phyloP scores from a whole-genome alignment of 192 early-diverging fungal species.

The Backusella tuberculispora region DNA sequence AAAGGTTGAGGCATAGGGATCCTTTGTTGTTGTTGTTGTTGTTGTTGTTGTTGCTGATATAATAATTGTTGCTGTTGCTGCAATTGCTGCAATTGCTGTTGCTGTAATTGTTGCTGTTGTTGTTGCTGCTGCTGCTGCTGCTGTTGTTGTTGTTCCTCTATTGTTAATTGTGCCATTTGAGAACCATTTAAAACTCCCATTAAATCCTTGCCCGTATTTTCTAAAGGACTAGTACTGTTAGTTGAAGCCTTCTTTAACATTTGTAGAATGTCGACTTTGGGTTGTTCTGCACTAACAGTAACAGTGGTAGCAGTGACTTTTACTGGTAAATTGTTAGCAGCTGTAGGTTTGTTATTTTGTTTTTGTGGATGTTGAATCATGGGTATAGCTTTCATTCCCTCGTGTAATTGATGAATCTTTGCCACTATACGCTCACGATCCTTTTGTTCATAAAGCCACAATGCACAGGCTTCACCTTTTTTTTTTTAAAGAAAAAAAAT shows the following conservation, averaged over 20 bases:
- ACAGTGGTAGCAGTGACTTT: not conserved
- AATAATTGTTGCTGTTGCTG: conserved; percentile 9
- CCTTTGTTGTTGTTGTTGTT: conserved; percentile 14
- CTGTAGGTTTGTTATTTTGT: not conserved
- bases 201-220: not conserved
- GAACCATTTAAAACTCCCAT: not conserved
- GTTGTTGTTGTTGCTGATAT: conserved; percentile 16
- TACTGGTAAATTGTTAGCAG: too few relatives aligned
- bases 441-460: conserved; percentile 78
- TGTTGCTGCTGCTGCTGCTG: conserved; percentile 2
- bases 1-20: not conserved
- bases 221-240: not conserved
- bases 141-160: not conserved
- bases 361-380: not conserved
- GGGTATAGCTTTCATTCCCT: conserved; percentile 23
- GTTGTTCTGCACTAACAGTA: not conserved
- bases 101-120: not conserved
- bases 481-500: too few relatives aligned
- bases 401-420: conserved; percentile 35
- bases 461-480: conserved; percentile 64
- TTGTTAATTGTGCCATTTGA: not conserved
- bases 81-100: not conserved
- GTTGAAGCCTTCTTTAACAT: conserved; percentile 27
- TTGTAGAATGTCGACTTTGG: conserved; percentile 25
- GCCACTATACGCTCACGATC: conserved; percentile 68